Percentiles rank a stretch among this genome's conserved stretches.
phyloP scores from a whole-genome alignment of 805 yeast genomes.

The Lachancea cidri region DNA sequence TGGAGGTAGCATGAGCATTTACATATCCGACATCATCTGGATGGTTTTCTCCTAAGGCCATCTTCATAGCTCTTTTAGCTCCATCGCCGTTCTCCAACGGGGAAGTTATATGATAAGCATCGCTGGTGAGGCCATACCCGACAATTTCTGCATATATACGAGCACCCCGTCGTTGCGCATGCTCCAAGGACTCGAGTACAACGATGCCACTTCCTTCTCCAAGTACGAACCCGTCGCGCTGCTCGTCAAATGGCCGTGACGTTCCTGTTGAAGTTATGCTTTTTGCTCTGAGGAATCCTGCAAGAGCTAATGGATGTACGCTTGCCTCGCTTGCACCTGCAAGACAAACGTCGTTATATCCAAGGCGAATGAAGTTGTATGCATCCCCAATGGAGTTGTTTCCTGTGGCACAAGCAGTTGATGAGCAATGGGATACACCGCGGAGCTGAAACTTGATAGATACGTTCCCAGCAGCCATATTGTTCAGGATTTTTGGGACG shows the following conservation, averaged over 20 bases:
- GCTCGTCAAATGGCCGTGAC: constrained; percentile 81
- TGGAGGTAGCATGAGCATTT: constrained; percentile 97
- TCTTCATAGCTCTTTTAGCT: constrained; percentile 74
- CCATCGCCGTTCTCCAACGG: constrained; percentile 82
- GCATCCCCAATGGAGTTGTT: constrained; percentile 94
- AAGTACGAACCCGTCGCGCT: constrained; percentile 81
- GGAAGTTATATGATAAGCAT: constrained; percentile 89
- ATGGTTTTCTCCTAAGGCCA: constrained; percentile 54
- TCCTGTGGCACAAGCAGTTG: constrained; percentile 98
- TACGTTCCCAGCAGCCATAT: constrained; percentile 93
- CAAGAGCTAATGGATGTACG: constrained; percentile 77
- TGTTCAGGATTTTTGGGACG: constrained; percentile 75
- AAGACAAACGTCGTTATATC: constrained; percentile 78
- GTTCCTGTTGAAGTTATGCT: constrained; percentile 65
- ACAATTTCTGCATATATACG: constrained; percentile 71
- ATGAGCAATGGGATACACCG: constrained; percentile 84
- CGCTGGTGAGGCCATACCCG: constrained; percentile 91
- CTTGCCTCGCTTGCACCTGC: constrained; percentile 95
- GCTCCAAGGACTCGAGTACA: constrained; percentile 69
- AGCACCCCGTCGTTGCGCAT: constrained; percentile 62
- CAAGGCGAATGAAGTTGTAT: constrained; percentile 67
- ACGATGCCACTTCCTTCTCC: constrained; percentile 91
- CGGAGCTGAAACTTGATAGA: constrained; percentile 69
- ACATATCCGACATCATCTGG: constrained; percentile 61
- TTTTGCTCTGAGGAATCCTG: constrained; percentile 88